A percentile compares a stretch with the other conserved stretches of the same genome.
phyloP scores from a whole-genome alignment of 1,284 basidiomycete species.

The Ganoderma lingzhi region DNA sequence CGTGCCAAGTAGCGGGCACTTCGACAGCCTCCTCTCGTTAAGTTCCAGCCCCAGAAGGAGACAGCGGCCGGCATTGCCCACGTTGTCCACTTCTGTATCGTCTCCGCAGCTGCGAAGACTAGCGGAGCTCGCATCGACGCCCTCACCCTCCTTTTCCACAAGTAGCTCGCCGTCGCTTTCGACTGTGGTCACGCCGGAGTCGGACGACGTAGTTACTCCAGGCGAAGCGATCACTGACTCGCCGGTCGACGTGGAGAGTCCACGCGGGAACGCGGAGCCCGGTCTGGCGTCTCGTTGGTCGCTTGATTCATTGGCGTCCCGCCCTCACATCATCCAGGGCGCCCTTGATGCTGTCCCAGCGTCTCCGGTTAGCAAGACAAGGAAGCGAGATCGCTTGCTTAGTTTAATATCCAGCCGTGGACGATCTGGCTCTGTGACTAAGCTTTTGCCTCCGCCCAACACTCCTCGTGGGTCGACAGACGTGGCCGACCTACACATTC shows the following conservation, averaged over 20 bases:
- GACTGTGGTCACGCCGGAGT: slow-evolving; percentile 21
- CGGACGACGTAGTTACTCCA: slow-evolving; percentile 22
- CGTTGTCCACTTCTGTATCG: slow-evolving; percentile 40
- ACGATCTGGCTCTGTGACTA: slow-evolving; percentile 40
- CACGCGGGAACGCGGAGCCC: slow-evolving; percentile 23
- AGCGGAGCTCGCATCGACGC: slow-evolving; percentile 34
- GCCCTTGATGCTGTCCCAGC: slow-evolving; percentile 29
- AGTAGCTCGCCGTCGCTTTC: slow-evolving; percentile 26
- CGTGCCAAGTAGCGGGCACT: slow-evolving; percentile 17
- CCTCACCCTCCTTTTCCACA: slow-evolving; percentile 28
- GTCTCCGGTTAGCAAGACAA: slow-evolving; percentile 33
- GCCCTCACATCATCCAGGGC: slow-evolving; percentile 30
- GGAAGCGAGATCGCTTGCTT: slow-evolving; percentile 41
- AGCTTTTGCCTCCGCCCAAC: slow-evolving; percentile 33
- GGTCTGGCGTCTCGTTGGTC: slow-evolving; percentile 43
- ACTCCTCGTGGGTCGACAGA: slow-evolving; percentile 29
- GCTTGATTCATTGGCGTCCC: slow-evolving; percentile 40
- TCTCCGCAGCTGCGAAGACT: slow-evolving; percentile 40
- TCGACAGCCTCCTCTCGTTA: slow-evolving; percentile 13
- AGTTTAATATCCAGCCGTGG: slow-evolving; percentile 42
- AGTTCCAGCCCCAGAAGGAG: slow-evolving; percentile 32
- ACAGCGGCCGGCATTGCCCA: slow-evolving; percentile 35
- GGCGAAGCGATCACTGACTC: slow-evolving; percentile 28
- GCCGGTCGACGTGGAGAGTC: slow-evolving; percentile 12
- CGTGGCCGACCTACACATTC: slow-evolving; percentile 30